A percentile compares a stretch with the other conserved stretches of the same genome.
These are phyloP conservation scores for Penicillium digitatum DNA, from an alignment of 2,329 filamentous ascomycete species.

Conservation along the genomic window DNA sequence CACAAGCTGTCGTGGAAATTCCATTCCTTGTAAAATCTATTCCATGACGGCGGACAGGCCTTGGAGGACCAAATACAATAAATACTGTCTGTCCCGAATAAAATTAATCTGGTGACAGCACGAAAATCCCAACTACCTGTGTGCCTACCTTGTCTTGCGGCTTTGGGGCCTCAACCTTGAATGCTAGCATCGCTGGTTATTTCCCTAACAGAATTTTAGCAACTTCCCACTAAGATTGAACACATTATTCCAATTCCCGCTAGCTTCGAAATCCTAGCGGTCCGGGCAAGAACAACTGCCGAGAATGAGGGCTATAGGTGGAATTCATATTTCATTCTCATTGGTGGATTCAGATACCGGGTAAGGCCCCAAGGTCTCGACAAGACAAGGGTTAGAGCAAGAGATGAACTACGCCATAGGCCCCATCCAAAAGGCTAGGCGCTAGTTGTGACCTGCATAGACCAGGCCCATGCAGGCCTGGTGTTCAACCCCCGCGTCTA, in stretches of 20 bases:
- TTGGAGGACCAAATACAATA: background rate
- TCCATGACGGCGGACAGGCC: background rate
- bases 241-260: background rate
- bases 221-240: background rate
- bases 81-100: background rate
- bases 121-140: background rate
- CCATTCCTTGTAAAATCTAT: constrained; percentile 26
- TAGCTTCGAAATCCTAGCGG: background rate
- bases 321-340: background rate
- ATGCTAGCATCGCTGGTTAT: background rate
- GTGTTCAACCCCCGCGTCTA: background rate
- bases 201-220: background rate
- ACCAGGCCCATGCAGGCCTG: too few species aligned
- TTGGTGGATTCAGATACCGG: background rate
- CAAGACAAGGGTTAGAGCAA: background rate
- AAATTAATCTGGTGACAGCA: background rate
- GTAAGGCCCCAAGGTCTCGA: background rate
- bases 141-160: background rate
- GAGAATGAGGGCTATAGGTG: background rate
- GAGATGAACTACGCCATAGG: background rate
- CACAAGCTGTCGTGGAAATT: constrained; percentile 52
- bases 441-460: background rate
- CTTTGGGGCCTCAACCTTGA: background rate
- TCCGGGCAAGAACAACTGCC: background rate
- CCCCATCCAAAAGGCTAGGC: background rate